These are phyloP conservation scores for Nakazawaea peltata DNA, from an alignment of 805 yeast genomes.

Conservation along the genomic window DNA sequence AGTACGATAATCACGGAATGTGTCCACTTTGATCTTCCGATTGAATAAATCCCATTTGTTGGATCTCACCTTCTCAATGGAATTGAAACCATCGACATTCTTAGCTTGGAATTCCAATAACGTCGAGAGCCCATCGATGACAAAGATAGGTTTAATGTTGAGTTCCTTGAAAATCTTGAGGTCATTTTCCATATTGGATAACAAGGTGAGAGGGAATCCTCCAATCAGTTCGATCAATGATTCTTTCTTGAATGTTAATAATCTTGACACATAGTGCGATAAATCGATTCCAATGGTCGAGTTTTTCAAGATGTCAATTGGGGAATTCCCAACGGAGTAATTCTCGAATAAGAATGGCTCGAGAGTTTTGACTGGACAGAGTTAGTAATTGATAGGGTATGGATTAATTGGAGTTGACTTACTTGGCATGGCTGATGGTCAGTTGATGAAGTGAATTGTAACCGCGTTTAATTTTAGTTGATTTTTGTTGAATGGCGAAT, in stretches of 20 bases:
- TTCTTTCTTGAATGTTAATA: conserved; percentile 56
- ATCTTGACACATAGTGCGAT: conserved; percentile 62
- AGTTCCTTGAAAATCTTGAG: conserved; percentile 49
- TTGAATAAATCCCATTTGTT: conserved; percentile 38
- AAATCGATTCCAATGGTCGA: conserved; percentile 80
- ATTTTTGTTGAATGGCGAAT: too few species aligned
- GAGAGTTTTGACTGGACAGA: conserved; percentile 40
- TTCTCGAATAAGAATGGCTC: conserved; percentile 66
- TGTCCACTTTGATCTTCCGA: conserved; percentile 24
- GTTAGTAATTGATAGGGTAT: background rate
- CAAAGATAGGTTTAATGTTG: conserved; percentile 71
- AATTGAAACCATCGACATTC: conserved; percentile 20
- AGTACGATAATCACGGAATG: conserved; percentile 45
- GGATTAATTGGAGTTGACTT: background rate
- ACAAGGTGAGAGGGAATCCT: conserved; percentile 65
- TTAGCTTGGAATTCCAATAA: conserved; percentile 11
- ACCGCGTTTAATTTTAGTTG: background rate
- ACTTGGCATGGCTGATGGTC: background rate
- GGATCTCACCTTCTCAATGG: conserved; percentile 34
- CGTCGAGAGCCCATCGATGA: conserved; percentile 54
- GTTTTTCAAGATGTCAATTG: conserved; percentile 57
- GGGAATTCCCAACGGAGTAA: conserved; percentile 48
- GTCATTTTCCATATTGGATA: conserved; percentile 50
- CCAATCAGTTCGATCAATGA: conserved; percentile 71
- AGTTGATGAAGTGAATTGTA: too few species aligned